A percentile compares a stretch with the other conserved stretches of the same genome.
phyloP scores from a whole-genome alignment of 345 rosid species.

The Noccaea caerulescens region DNA sequence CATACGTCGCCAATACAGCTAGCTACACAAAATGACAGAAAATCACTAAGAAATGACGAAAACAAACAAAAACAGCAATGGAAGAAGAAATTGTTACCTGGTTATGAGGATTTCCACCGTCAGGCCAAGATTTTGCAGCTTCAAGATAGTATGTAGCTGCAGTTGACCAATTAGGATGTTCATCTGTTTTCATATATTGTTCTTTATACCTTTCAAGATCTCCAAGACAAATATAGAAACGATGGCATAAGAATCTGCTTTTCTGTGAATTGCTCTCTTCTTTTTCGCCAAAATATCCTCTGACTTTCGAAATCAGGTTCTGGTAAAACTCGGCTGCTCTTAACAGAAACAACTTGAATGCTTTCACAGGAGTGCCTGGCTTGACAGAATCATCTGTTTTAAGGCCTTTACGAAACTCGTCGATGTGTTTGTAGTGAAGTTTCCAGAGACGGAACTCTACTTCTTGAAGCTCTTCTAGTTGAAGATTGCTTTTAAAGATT shows the following conservation, averaged over 20 bases:
- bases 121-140: slow-evolving; percentile 78
- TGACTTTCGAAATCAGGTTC: slow-evolving; percentile 53
- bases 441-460: slow-evolving; percentile 88
- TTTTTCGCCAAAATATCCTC: slow-evolving; percentile 41
- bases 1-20: slow-evolving; percentile 86
- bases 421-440: slow-evolving; percentile 81
- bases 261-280: slow-evolving; percentile 43
- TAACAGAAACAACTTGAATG: slow-evolving; percentile 63
- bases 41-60: neutral
- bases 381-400: slow-evolving; percentile 46
- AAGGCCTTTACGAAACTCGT: slow-evolving; percentile 78
- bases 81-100: slow-evolving; percentile 51
- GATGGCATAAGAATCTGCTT: slow-evolving; percentile 71
- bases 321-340: slow-evolving; percentile 67
- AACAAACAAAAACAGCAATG: neutral
- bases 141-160: slow-evolving; percentile 78
- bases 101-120: slow-evolving; percentile 91
- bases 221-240: slow-evolving; percentile 86
- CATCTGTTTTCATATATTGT: slow-evolving; percentile 53
- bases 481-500: slow-evolving; percentile 54
- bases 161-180: slow-evolving; percentile 70
- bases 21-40: slow-evolving; percentile 48
- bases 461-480: slow-evolving; percentile 72
- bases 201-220: slow-evolving; percentile 91
- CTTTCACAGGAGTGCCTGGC: slow-evolving; percentile 44